These are phyloP conservation scores for Huntiella abstrusa DNA, from an alignment of 2,329 filamentous ascomycete species.

Conservation along the genomic window DNA sequence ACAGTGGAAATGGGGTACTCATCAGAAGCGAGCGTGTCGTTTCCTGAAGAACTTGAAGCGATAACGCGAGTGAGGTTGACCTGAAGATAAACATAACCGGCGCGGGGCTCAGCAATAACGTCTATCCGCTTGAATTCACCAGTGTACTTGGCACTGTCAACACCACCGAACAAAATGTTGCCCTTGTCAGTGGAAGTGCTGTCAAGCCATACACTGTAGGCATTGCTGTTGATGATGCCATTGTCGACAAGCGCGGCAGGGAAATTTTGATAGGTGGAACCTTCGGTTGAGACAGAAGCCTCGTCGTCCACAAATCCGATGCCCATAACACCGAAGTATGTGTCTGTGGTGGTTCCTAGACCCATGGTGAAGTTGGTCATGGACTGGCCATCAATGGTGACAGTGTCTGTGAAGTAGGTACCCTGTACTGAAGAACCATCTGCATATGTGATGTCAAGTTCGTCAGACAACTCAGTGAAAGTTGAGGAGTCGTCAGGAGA, in stretches of 20 bases:
- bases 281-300: conserved; percentile 17
- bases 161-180: conserved; percentile 61
- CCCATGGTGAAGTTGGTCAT: conserved; percentile 41
- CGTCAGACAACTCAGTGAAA: conserved; percentile 24
- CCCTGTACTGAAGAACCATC: conserved; percentile 37
- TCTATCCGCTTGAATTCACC: conserved; percentile 44
- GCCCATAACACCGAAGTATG: conserved; percentile 38
- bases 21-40: conserved; percentile 25
- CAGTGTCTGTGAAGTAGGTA: conserved; percentile 39
- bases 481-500: conserved; percentile 26
- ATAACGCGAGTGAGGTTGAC: conserved; percentile 29
- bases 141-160: conserved; percentile 55
- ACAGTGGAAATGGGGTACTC: conserved; percentile 38
- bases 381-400: conserved; percentile 32
- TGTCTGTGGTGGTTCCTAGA: conserved; percentile 32
- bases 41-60: conserved; percentile 30
- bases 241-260: conserved; percentile 44
- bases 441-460: conserved; percentile 42
- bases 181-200: conserved; percentile 42
- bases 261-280: conserved; percentile 34
- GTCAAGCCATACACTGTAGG: conserved; percentile 54
- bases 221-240: conserved; percentile 43
- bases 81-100: conserved; percentile 26
- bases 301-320: conserved; percentile 40
- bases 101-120: conserved; percentile 26